phyloP scores from a whole-genome alignment of 1,284 basidiomycete genomes.

The Vanrija sp. region DNA sequence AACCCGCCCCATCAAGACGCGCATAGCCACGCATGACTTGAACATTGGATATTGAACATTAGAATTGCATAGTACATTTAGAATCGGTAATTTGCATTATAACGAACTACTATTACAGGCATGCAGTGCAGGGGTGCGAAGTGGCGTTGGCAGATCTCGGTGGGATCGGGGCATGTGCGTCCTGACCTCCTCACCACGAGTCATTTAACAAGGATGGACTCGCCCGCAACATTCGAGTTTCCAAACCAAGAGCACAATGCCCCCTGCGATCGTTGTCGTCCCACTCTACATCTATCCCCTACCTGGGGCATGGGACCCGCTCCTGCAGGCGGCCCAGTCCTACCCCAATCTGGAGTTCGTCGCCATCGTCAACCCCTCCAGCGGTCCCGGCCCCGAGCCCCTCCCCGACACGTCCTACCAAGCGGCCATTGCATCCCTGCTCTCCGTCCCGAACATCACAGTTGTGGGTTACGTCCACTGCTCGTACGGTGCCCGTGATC shows the following conservation, averaged over 20 bases:
- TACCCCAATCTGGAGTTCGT: constrained; percentile 6
- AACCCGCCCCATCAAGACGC: too few relatives aligned
- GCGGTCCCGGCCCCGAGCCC: constrained; percentile 1
- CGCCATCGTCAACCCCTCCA: constrained; percentile 12
- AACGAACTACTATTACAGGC: too few relatives aligned
- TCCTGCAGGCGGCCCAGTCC: background rate
- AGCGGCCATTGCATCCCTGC: background rate
- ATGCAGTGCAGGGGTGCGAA: too few relatives aligned
- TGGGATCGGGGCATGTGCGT: too few relatives aligned
- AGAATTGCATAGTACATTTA: too few relatives aligned
- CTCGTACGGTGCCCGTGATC: constrained; percentile 3
- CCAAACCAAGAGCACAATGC: background rate
- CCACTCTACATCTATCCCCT: constrained; percentile 14
- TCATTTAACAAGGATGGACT: too few relatives aligned
- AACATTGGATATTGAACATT: too few relatives aligned
- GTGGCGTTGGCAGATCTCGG: too few relatives aligned
- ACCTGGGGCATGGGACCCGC: constrained; percentile 2
- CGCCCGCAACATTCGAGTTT: too few relatives aligned
- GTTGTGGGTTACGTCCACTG: constrained; percentile 12
- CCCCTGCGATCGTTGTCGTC: constrained; percentile 2
- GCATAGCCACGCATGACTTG: too few relatives aligned
- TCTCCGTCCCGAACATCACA: constrained; percentile 5
- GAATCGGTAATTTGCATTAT: too few relatives aligned
- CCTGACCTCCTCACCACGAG: too few relatives aligned
- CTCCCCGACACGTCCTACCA: constrained; percentile 5